Base-by-base conservation (phyloP, 2,329 filamentous ascomycete genomes). In the Penicillium concentricum region DNA sequence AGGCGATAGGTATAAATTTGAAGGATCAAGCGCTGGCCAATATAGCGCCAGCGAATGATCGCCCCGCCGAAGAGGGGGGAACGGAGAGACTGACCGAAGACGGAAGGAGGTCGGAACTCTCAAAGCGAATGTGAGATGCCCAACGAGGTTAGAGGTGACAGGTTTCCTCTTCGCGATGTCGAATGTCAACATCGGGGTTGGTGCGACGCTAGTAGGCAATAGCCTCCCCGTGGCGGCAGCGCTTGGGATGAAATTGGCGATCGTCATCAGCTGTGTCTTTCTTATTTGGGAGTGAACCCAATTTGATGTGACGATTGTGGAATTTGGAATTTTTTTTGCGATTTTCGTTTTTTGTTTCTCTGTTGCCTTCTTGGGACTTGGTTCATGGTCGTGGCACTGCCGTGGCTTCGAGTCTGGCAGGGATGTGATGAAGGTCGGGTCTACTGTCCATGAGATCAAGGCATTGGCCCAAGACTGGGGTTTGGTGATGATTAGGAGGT, bases 401-500 rank as follows among this genome's bases (percentile, higher is more conserved):
- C 12, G 62, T 57, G 20, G 66, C 47, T 24, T 67, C 63, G 43
- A 57, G 61, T 22, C 61, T 56, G 20, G 61, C n/a, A 32, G 63
- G 61, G 43, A 65, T 59, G 24, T 60, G 63, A 26, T 63, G 61
- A 18, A 68, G 52, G 13, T 70, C 70, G 15, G 69, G 67, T 59
- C 65, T 65, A 44, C 55, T 69, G 48, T 83, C 81, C 60, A 82
- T 75, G 15, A 83, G 72, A 60, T 84, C 81, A 59, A 84, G 76
- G 64, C 81, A 84, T 62, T 79, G 76, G 18, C 73, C 75, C 45
- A 84, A 71, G 63, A 83, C 82, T 85, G 48, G 48, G 3, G 4
- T 43, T 32, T 22, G 12, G 13, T 26, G n/a, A 15, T 34, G 13
- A 5, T 26, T 35, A 46, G 22, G 37, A 46, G 30, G 30, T 46